Evolutionary conservation across 1,284 basidiomycete species (phyloP).

Genomic region (Phellinidium pouzarii): DNA sequence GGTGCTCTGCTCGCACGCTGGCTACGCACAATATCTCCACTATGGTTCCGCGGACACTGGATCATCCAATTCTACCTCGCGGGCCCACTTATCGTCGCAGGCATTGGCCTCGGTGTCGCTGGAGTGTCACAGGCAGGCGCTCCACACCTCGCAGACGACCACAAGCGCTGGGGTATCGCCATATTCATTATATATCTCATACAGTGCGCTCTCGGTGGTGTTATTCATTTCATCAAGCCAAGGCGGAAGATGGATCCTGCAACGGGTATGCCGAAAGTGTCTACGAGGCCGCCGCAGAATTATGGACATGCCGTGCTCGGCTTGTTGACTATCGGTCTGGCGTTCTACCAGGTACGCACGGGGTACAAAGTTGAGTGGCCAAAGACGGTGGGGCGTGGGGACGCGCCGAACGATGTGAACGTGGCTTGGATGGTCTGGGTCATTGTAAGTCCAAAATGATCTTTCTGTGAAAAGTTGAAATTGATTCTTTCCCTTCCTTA

Average conservation of each 20-base stretch:
- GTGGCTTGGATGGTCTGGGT: constrained; percentile 48
- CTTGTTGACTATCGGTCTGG: constrained; percentile 40
- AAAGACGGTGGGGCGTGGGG: constrained; percentile 34
- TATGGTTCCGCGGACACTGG: constrained; percentile 54
- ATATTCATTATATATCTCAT: constrained; percentile 53
- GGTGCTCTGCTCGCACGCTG: constrained; percentile 59
- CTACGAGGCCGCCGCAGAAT: constrained; percentile 47
- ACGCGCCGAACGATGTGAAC: constrained; percentile 33
- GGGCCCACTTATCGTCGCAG: constrained; percentile 45
- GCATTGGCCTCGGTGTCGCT: constrained; percentile 41
- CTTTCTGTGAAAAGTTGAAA: too few relatives aligned
- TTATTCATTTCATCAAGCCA: constrained; percentile 52
- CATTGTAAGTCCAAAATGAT: constrained; percentile 46
- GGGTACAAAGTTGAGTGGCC: constrained; percentile 46
- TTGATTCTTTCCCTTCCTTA: too few relatives aligned
- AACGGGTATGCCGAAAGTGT: constrained; percentile 22
- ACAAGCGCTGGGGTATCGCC: constrained; percentile 55
- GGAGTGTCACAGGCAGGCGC: constrained; percentile 36
- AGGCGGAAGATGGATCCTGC: constrained; percentile 7
- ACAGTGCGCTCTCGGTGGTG: constrained; percentile 50
- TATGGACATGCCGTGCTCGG: constrained; percentile 52
- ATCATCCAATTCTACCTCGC: constrained; percentile 40
- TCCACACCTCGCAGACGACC: constrained; percentile 40
- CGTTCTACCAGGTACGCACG: constrained; percentile 45
- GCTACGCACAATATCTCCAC: constrained; percentile 43